Base-by-base conservation (phyloP, 1,284 basidiomycete species). In the Ustilago curta region DNA sequence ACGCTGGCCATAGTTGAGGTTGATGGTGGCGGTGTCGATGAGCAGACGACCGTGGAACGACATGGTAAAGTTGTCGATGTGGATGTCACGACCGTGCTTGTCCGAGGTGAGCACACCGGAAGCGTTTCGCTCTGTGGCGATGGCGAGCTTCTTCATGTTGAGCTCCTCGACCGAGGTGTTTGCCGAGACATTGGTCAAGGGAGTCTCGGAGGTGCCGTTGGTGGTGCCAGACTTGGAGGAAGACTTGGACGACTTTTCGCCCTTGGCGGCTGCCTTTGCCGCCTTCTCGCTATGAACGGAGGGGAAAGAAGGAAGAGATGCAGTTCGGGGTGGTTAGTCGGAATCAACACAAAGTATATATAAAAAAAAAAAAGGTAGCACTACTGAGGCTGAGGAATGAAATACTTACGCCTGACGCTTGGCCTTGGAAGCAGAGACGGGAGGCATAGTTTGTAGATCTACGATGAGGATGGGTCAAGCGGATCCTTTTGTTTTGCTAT, bases 21-120 rank as follows among this genome's bases (percentile, higher is more conserved):
- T 86, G 77, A 95, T 90, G 86, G 91, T 90, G 56, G 94, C 95
- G 74, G 90, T 90, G 86, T 98, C 95, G 81, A 98, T 91, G 78
- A 98, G 89, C 27, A 98, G 88, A 63, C 96, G 90, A 40, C 96
- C 96, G 85, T 99, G 96, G 90, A 98, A 99, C 4, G 95, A 97
- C 60, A 99, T 90, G 5, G 95, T 97, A 86, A 91, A 99, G 55
- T 91, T 90, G 85, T 97, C 94, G 80, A 99, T 96, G 88, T 98
- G 97, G 89, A 99, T 92, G 88, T 99, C 96, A 73, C 96, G 91
- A 62, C 91, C 90, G 87, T 97, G 95, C 61, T 89, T 86, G 87
- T 99, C 97, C 49, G 94, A 97, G 51, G 93, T 91, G 43, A 99
- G 89, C 21, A 97, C 95, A 83, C 97, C 96, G 31, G 82, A 81